Conservation (phyloP, 164 flowering plant genomes). For the Vitis cinerea region DNA sequence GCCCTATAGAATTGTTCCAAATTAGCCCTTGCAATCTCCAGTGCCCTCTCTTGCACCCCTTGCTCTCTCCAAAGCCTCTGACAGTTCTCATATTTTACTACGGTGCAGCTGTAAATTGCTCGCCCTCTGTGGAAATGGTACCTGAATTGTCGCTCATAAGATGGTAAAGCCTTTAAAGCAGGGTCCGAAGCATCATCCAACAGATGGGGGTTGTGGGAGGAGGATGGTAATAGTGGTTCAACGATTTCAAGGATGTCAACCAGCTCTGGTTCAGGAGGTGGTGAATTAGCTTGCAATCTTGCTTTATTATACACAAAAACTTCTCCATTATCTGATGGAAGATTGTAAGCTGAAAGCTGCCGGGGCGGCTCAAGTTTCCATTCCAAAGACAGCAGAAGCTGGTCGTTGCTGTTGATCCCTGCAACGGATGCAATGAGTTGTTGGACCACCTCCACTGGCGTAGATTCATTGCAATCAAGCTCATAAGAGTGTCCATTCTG, state of each 20-base stretch:
- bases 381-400: constrained; percentile 78
- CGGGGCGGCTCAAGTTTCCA: constrained; percentile 72
- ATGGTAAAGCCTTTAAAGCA: constrained; percentile 92
- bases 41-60: constrained; percentile 84
- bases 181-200: constrained; percentile 92
- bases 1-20: constrained; percentile 68
- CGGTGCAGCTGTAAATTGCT: constrained; percentile 54
- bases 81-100: constrained; percentile 50
- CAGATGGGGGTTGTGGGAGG: constrained; percentile 65
- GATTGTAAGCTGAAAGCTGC: constrained; percentile 70
- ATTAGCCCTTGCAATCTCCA: constrained; percentile 77
- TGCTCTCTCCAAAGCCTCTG: constrained; percentile 69
- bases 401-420: constrained; percentile 60
- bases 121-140: constrained; percentile 77
- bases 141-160: constrained; percentile 85
- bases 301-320: constrained; percentile 76
- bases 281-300: constrained; percentile 57
- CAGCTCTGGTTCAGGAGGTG: constrained; percentile 59
- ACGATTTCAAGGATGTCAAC: constrained; percentile 44
- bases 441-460: constrained; percentile 70
- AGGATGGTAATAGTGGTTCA: constrained; percentile 56
- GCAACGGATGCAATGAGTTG: constrained; percentile 55
- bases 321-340: constrained; percentile 69
- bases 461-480: constrained; percentile 69
- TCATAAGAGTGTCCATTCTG: constrained; percentile 86